phyloP scores from a whole-genome alignment of 108 stramenopile genomes.

The Seminavis robusta region DNA sequence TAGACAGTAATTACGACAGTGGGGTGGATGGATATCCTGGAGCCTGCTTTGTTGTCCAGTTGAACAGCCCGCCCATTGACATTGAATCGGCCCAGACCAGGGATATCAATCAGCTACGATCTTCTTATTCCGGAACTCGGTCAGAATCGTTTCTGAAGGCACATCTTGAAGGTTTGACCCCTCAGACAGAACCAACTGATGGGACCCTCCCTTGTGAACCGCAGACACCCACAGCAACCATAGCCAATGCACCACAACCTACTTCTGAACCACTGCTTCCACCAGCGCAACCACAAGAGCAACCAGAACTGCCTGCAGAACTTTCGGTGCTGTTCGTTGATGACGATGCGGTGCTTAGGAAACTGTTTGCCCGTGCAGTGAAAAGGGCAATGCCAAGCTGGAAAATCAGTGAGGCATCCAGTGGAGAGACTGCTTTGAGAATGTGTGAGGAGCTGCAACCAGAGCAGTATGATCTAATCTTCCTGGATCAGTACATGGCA shows the following conservation, averaged over 20 bases:
- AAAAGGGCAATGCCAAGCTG: slow-evolving; percentile 13
- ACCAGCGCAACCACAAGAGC: no score
- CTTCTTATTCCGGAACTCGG: no score
- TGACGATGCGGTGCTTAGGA: slow-evolving; percentile 36
- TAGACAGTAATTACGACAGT: slow-evolving; percentile 28
- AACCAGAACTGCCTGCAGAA: slow-evolving; percentile 7
- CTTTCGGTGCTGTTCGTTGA: slow-evolving; percentile 35
- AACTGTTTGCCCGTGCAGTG: slow-evolving; percentile 26
- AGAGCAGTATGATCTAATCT: slow-evolving; percentile 20
- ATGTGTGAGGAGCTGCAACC: not conserved
- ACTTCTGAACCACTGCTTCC: no score
- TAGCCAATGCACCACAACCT: no score
- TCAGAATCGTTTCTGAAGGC: no score
- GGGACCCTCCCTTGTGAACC: no score
- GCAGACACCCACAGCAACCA: no score
- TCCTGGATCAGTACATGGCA: slow-evolving; percentile 29
- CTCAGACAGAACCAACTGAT: no score
- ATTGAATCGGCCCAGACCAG: no score
- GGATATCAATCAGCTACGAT: no score
- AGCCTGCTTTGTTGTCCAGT: slow-evolving; percentile 4
- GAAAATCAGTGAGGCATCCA: slow-evolving; percentile 27
- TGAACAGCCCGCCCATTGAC: not conserved
- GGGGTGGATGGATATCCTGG: slow-evolving; percentile 7
- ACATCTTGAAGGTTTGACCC: no score
- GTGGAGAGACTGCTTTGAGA: slow-evolving; percentile 29